These are phyloP conservation scores for Crithidia expoeki DNA, from an alignment of 208 protist species.

Conservation along the genomic window DNA sequence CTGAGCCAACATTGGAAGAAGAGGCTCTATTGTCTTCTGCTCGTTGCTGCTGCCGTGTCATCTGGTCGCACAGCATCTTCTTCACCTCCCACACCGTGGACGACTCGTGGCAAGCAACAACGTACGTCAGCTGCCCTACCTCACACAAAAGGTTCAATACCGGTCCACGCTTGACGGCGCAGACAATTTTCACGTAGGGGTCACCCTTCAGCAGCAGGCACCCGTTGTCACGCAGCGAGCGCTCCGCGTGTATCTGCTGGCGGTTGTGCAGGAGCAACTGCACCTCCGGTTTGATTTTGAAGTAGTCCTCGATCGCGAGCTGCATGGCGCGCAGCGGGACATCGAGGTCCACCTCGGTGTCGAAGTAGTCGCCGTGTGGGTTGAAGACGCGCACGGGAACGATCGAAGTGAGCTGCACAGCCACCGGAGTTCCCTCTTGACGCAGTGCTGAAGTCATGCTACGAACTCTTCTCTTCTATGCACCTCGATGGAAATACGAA, in stretches of 20 bases:
- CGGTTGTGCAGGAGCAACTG: constrained; percentile 86
- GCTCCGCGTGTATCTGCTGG: constrained; percentile 58
- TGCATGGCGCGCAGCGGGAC: constrained; percentile 72
- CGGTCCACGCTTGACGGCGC: constrained; percentile 66
- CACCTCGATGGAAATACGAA: too few species aligned
- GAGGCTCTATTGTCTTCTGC: background rate
- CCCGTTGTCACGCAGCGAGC: constrained; percentile 71
- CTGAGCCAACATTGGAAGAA: background rate
- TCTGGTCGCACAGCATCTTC: constrained; percentile 57
- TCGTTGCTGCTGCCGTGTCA: constrained; percentile 37
- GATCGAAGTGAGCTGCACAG: constrained; percentile 75
- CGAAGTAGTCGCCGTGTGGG: constrained; percentile 79
- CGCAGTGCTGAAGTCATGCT: background rate
- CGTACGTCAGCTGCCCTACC: constrained; percentile 34
- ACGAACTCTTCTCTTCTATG: background rate
- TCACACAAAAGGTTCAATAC: constrained; percentile 74
- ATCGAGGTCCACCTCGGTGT: constrained; percentile 82
- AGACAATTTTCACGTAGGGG: constrained; percentile 78
- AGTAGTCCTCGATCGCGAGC: constrained; percentile 83
- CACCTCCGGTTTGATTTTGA: constrained; percentile 77
- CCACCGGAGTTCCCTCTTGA: constrained; percentile 20
- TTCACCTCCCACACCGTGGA: constrained; percentile 82
- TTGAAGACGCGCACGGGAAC: constrained; percentile 77
- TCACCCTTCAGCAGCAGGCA: constrained; percentile 89
- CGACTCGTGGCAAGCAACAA: constrained; percentile 56